Evolutionary conservation across 305 asterid genomes (phyloP).

Genomic region (Rubia occidens): DNA sequence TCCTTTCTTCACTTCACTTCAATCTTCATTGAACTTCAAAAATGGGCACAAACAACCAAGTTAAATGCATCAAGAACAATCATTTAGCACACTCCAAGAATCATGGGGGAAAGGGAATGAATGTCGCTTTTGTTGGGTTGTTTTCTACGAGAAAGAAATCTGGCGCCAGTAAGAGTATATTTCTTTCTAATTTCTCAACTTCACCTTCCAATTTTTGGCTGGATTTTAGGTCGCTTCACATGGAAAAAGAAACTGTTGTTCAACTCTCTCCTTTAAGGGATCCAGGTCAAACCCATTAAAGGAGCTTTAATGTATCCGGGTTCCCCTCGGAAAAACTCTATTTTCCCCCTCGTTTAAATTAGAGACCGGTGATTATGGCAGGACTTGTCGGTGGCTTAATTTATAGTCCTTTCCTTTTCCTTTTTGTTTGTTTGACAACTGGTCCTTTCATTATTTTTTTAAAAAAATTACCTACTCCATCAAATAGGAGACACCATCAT

Average conservation of each 20-base stretch:
- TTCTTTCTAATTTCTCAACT: conserved; percentile 12
- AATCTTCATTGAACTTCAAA: conserved; percentile 2
- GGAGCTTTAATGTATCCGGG: not conserved
- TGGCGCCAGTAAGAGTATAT: not conserved
- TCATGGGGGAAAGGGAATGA: not conserved
- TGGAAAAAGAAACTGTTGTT: conserved; percentile 18
- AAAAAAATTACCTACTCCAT: no score
- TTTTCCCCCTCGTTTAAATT: not conserved
- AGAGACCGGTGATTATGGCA: conserved; percentile 1
- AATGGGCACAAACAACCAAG: no score
- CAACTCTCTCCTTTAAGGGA: not conserved
- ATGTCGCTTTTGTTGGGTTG: conserved; percentile 15
- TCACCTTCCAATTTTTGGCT: conserved; percentile 16
- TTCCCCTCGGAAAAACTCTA: not conserved
- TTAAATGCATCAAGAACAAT: not conserved
- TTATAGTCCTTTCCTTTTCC: not conserved
- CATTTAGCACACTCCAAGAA: not conserved
- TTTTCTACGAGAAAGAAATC: conserved; percentile 20
- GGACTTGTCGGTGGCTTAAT: conserved; percentile 13
- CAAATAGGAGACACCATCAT: no score
- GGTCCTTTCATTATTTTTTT: not conserved
- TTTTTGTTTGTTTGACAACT: not conserved
- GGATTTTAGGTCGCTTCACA: conserved; percentile 42
- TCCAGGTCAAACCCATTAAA: not conserved
- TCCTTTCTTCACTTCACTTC: conserved; percentile 9